phyloP scores from a whole-genome alignment of 148 eudicot genomes.

The Rhododendron ferrugineum region DNA sequence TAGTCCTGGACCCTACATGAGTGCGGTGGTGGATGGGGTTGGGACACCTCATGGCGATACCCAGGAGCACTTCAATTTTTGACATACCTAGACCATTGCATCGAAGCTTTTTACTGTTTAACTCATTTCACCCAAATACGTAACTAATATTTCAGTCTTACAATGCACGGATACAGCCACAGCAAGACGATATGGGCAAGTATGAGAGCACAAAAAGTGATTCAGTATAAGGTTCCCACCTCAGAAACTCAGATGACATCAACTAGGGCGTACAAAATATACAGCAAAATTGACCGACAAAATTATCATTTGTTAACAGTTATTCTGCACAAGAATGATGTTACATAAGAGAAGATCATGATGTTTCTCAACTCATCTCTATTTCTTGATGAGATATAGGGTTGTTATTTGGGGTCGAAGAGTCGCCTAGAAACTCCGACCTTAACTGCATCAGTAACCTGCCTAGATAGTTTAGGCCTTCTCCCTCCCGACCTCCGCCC shows the following conservation, averaged over 20 bases:
- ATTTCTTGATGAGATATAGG: conserved; percentile 7
- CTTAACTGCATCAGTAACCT: conserved; percentile 89
- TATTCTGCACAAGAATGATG: not conserved
- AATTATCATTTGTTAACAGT: not conserved
- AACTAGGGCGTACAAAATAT: not conserved
- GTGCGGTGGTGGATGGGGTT: too few species aligned
- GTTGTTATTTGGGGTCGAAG: conserved; percentile 23
- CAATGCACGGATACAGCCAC: not conserved
- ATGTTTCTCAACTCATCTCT: not conserved
- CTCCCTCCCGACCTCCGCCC: conserved; percentile 99
- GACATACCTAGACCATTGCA: too few species aligned
- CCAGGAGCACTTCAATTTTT: too few species aligned
- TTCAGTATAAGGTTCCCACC: not conserved
- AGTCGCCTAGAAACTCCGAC: conserved; percentile 69
- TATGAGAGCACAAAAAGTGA: not conserved
- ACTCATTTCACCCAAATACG: not conserved
- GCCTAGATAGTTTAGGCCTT: conserved; percentile 93
- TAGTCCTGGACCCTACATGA: not conserved
- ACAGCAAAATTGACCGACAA: not conserved
- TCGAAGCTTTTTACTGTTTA: too few species aligned
- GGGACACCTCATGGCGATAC: too few species aligned
- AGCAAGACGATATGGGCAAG: not conserved
- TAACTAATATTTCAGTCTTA: not conserved
- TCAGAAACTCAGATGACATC: not conserved
- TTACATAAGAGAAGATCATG: not conserved